A percentile compares a stretch with the other conserved stretches of the same genome.
phyloP scores from a whole-genome alignment of 805 yeast species.

The Myxozyma nipponensis region DNA sequence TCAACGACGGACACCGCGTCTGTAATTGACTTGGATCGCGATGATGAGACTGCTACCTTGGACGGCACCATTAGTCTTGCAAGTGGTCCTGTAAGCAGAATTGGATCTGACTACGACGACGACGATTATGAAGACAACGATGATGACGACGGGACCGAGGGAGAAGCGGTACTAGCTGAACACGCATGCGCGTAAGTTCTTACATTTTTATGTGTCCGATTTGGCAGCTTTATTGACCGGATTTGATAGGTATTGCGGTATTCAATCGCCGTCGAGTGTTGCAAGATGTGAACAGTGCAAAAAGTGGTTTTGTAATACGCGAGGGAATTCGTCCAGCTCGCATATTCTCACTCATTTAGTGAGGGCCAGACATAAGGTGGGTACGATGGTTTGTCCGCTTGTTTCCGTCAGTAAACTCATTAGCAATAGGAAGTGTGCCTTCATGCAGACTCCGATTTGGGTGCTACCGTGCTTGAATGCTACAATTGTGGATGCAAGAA shows the following conservation, averaged over 20 bases:
- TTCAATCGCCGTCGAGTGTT: constrained; percentile 58
- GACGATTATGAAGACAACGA: constrained; percentile 22
- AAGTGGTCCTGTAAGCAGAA: constrained; percentile 9
- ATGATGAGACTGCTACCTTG: constrained; percentile 22
- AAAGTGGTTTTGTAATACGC: constrained; percentile 88
- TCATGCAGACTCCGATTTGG: constrained; percentile 76
- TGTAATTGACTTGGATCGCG: too few species aligned
- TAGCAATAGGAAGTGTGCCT: constrained; percentile 48
- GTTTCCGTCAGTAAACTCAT: constrained; percentile 6
- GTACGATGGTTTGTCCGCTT: neutral
- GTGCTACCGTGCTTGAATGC: constrained; percentile 85
- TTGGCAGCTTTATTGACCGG: neutral
- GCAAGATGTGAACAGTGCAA: constrained; percentile 72
- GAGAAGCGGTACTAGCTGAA: constrained; percentile 37
- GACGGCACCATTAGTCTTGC: constrained; percentile 27
- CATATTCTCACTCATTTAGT: constrained; percentile 86
- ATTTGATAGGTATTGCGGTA: constrained; percentile 61
- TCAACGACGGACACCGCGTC: constrained; percentile 31
- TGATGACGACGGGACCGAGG: constrained; percentile 28
- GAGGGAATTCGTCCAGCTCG: constrained; percentile 55
- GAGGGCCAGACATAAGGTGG: constrained; percentile 64
- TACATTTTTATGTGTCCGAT: neutral
- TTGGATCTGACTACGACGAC: constrained; percentile 12
- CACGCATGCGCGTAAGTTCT: constrained; percentile 45
- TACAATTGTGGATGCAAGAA: constrained; percentile 84